Evolutionary conservation across 768 basidiomycete genomes (phyloP).

Genomic region (Sarcomyxa edulis): DNA sequence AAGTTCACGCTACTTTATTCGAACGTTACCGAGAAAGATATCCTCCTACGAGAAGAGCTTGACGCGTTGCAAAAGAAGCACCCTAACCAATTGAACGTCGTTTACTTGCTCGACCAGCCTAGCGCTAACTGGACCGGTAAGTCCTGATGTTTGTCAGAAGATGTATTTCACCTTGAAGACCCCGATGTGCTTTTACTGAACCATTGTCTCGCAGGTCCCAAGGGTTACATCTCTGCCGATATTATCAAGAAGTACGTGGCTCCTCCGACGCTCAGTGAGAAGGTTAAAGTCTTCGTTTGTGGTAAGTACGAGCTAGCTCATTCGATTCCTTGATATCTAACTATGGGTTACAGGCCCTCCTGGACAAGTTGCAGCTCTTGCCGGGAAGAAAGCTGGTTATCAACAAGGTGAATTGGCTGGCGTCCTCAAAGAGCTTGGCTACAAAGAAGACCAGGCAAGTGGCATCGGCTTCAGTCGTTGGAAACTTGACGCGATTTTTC

Average conservation of each 20-base stretch:
- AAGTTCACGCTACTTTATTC: conserved; percentile 92
- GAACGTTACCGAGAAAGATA: conserved; percentile 87
- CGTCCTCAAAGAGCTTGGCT: conserved; percentile 83
- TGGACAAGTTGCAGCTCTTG: conserved; percentile 79
- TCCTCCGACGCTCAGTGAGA: conserved; percentile 57
- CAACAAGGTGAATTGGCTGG: conserved; percentile 83
- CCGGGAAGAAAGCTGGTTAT: conserved; percentile 85
- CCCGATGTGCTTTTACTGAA: conserved; percentile 4
- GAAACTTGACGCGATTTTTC: no score
- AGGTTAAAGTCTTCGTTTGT: conserved; percentile 87
- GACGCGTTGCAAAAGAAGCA: conserved; percentile 64
- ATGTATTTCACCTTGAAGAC: neutral
- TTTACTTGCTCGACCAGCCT: conserved; percentile 85
- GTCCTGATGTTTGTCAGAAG: conserved; percentile 8
- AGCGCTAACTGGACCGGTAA: conserved; percentile 51
- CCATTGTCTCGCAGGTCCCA: conserved; percentile 53
- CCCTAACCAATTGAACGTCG: conserved; percentile 69
- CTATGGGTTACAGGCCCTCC: conserved; percentile 61
- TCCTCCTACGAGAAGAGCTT: conserved; percentile 77
- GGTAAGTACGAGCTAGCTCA: no score
- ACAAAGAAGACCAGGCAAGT: conserved; percentile 75
- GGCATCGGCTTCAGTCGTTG: no score
- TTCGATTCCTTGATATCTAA: conserved; percentile 6
- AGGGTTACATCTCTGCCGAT: conserved; percentile 71
- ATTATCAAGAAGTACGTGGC: conserved; percentile 72